A percentile compares a stretch with the other conserved stretches of the same genome.
Conservation (phyloP, 2,329 filamentous ascomycete species). For the Uncinocarpus reesii region DNA sequence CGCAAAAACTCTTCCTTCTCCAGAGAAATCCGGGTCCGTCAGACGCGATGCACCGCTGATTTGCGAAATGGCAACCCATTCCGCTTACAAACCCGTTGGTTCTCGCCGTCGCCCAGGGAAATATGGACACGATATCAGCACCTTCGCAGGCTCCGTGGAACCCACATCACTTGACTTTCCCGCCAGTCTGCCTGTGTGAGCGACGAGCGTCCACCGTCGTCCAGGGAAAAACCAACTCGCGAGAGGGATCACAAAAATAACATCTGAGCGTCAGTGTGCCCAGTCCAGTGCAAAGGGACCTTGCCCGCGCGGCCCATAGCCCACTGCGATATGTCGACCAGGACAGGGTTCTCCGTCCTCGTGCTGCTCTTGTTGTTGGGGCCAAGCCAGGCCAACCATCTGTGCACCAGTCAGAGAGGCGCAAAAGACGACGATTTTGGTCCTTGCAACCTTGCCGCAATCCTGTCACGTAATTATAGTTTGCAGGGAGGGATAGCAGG, state of each 20-base stretch:
- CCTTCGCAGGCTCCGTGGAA: neutral
- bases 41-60: too few species aligned
- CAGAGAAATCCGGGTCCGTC: too few species aligned
- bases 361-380: neutral
- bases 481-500: neutral
- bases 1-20: too few species aligned
- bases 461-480: slow-evolving; percentile 2
- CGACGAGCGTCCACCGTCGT: too few species aligned
- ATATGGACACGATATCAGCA: too few species aligned
- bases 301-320: neutral
- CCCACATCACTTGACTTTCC: too few species aligned
- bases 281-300: neutral
- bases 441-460: slow-evolving; percentile 3
- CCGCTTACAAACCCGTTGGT: slow-evolving; percentile 2
- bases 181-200: too few species aligned
- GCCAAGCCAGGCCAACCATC: neutral
- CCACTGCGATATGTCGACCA: neutral
- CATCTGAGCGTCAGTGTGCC: slow-evolving; percentile 3
- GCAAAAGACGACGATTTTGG: neutral
- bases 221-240: neutral
- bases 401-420: neutral
- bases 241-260: neutral
- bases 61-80: too few species aligned
- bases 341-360: slow-evolving; percentile 6
- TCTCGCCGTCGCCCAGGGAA: neutral